Evolutionary conservation across 164 flowering plant species (phyloP).

Genomic region (Warburgia ugandensis): DNA sequence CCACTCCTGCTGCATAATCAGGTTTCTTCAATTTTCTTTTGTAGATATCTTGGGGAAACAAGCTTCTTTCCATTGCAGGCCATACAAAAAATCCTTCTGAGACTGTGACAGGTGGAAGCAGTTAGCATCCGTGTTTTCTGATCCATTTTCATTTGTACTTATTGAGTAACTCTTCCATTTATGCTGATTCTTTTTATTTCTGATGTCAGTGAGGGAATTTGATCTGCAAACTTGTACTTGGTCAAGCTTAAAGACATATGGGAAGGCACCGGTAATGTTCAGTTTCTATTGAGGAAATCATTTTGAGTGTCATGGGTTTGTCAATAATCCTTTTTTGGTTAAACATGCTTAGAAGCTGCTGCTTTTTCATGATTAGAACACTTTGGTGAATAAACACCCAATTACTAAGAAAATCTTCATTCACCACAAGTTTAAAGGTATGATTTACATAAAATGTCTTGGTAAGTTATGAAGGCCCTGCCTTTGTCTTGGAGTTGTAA

Average conservation of each 20-base stretch:
- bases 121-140: not conserved
- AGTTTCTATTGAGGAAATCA: not conserved
- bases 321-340: too few relatives aligned
- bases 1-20: not conserved
- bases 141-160: not conserved
- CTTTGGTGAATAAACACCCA: too few relatives aligned
- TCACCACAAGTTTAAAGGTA: too few relatives aligned
- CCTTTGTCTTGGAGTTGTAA: too few relatives aligned
- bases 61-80: conserved; percentile 89
- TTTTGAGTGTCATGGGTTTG: too few relatives aligned
- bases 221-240: conserved; percentile 70
- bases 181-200: conserved; percentile 7
- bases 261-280: conserved; percentile 71
- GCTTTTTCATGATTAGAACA: too few relatives aligned
- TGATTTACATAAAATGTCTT: too few relatives aligned
- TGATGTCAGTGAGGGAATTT: conserved; percentile 74
- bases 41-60: conserved; percentile 91
- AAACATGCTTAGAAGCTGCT: too few relatives aligned
- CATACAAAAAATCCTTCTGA: conserved; percentile 95
- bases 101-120: conserved; percentile 56
- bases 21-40: conserved; percentile 7
- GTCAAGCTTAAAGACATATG: conserved; percentile 88
- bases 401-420: too few relatives aligned
- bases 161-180: not conserved
- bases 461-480: too few relatives aligned